Base-by-base conservation (phyloP, 257 asterid species). In the Solanum appendiculatum region DNA sequence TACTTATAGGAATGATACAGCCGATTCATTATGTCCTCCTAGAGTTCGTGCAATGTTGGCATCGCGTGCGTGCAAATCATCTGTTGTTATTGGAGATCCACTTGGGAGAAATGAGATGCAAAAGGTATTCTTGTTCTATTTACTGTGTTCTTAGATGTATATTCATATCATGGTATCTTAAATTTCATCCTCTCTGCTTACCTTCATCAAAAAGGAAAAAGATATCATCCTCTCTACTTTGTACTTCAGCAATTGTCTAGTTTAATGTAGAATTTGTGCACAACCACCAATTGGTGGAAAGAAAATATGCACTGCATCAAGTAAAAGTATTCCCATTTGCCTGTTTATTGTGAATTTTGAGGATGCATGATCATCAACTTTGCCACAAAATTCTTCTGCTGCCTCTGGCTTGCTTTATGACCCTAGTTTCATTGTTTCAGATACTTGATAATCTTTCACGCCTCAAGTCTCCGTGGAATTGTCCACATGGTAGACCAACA, bases 401-500 rank as follows among this genome's bases (percentile, higher is more conserved):
- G 9, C 63, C 63, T 80, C 68, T 48, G 85, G 68, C 11, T 42
- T 46, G 68, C 63, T 48, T 81, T 31, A 29, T 48, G 68, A 81
- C 6, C 42, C 12, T 2, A 81, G 31, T 46, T 31, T 29, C 40
- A 0, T 68, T 70, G 33, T 86, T 91, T 89, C 97, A 97, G 99
- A 95, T 97, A 89, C 87, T 97, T 44, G 93, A 93, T 86, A 96
- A 93, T 91, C 89, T 97, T 87, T 91, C 97, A 21, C 89, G 13
- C 88, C 94, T 97, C 88, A 95, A 93, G 91, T 97, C 99, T 84
- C 99, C 99, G 27, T 97, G 99, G 98, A 96, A 97, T 91, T 96
- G 99, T 88, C 99, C 98, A 2, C 99, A 96, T 56, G 99, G 99
- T 84, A 89, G 99, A 87, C 99, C 99, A 25, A 97, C 99, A 34